Percentiles rank a stretch among this genome's conserved stretches.
These are phyloP conservation scores for Alternaria brassicicola DNA, from an alignment of 2,329 filamentous ascomycete species.

Conservation along the genomic window DNA sequence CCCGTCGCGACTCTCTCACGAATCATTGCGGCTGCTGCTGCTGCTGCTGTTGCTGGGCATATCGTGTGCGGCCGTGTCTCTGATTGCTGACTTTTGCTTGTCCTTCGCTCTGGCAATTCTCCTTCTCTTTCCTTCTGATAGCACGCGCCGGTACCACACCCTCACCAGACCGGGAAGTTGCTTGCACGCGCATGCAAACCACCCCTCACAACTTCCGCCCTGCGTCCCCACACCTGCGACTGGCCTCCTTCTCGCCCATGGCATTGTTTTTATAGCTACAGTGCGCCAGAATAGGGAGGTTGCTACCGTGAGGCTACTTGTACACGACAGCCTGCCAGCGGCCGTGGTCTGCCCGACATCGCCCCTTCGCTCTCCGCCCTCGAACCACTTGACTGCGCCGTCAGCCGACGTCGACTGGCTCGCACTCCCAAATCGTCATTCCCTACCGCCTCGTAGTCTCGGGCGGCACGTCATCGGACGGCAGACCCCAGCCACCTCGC, in stretches of 20 bases:
- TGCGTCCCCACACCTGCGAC: conserved; percentile 24
- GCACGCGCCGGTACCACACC: conserved; percentile 19
- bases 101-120: conserved; percentile 18
- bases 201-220: conserved; percentile 26
- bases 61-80: conserved; percentile 24
- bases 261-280: conserved; percentile 18
- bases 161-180: conserved; percentile 31
- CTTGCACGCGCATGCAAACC: conserved; percentile 37
- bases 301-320: conserved; percentile 7
- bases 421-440: conserved; percentile 8
- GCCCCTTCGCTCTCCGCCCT: not conserved
- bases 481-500: conserved; percentile 7
- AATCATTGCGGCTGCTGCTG: conserved; percentile 27
- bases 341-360: conserved; percentile 14
- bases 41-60: no score
- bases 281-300: conserved; percentile 14
- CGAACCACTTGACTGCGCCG: not conserved
- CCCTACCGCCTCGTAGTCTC: conserved; percentile 2
- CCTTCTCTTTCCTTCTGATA: conserved; percentile 21
- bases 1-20: conserved; percentile 26
- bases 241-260: conserved; percentile 19
- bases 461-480: conserved; percentile 13
- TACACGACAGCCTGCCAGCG: conserved; percentile 7
- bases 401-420: conserved; percentile 11
- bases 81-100: conserved; percentile 33